Percentiles rank a stretch among this genome's conserved stretches.
Evolutionary conservation across 163 green algal genomes (phyloP).

Genomic region (Prototheca stagnorum): DNA sequence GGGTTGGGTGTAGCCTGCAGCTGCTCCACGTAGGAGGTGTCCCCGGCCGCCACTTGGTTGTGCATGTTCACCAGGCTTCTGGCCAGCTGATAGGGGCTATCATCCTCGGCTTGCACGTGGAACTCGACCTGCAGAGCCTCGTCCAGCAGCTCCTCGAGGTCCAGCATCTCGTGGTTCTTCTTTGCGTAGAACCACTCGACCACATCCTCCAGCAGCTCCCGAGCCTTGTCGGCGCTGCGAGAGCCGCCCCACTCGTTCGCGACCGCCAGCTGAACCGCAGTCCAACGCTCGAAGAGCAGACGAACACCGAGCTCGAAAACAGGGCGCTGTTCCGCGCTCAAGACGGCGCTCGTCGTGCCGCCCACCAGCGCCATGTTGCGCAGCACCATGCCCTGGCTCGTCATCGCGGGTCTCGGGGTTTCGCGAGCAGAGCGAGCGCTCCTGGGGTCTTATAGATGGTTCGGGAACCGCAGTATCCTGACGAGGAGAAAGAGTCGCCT

Average conservation of each 20-base stretch:
- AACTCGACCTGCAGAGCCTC: constrained; percentile 62
- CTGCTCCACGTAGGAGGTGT: constrained; percentile 17
- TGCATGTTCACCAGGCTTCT: constrained; percentile 24
- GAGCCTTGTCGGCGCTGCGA: constrained; percentile 52
- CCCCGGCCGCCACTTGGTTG: constrained; percentile 21
- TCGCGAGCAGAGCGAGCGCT: not conserved
- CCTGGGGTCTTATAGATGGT: too few species aligned
- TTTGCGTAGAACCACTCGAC: constrained; percentile 66
- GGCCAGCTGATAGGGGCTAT: constrained; percentile 36
- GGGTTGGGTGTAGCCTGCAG: constrained; percentile 3
- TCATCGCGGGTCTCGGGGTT: not conserved
- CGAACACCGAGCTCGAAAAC: constrained; percentile 60
- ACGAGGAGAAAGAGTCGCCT: too few species aligned
- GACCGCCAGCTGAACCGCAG: constrained; percentile 67
- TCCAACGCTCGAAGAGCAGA: constrained; percentile 64
- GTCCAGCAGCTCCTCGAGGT: constrained; percentile 68
- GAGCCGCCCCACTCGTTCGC: constrained; percentile 72
- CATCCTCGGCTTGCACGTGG: constrained; percentile 68
- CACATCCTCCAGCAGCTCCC: constrained; percentile 49
- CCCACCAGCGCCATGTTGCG: constrained; percentile 19
- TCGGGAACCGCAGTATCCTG: too few species aligned
- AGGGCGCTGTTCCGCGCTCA: constrained; percentile 9
- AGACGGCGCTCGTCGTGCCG: not conserved
- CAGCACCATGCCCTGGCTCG: constrained; percentile 17
- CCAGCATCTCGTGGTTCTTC: constrained; percentile 63